phyloP scores from a whole-genome alignment of 345 rosid genomes.

The Boechera divaricarpa region DNA sequence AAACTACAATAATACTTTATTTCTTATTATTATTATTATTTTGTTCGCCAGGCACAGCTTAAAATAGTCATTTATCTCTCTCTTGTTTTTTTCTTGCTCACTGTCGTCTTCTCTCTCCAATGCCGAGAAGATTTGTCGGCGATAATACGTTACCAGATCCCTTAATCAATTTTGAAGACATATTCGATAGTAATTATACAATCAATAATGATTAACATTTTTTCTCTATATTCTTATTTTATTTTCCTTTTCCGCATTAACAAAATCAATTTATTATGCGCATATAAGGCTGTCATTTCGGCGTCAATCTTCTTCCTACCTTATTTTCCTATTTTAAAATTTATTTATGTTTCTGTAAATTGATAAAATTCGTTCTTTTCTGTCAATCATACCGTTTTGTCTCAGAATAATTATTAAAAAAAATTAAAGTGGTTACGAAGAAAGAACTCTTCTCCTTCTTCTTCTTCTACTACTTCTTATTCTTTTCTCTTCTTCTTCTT shows the following conservation, averaged over 20 bases:
- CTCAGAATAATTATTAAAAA: conserved; percentile 13
- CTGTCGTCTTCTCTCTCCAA: no score
- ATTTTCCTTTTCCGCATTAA: conserved; percentile 5
- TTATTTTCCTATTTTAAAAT: conserved; percentile 25
- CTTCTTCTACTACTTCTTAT: neutral
- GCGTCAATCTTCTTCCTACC: conserved; percentile 42
- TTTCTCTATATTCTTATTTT: neutral
- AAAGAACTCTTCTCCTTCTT: conserved; percentile 31
- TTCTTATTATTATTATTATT: no score
- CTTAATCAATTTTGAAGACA: no score
- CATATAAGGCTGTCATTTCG: conserved; percentile 45
- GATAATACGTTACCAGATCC: no score
- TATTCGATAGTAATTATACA: no score
- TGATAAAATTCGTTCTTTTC: conserved; percentile 10
- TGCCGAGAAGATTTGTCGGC: no score
- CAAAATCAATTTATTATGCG: conserved; percentile 29
- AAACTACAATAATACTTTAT: no score
- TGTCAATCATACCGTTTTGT: conserved; percentile 35
- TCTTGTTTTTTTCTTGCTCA: no score
- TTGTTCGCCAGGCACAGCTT: no score
- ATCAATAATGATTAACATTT: no score
- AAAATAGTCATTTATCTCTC: no score
- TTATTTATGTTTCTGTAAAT: conserved; percentile 8
- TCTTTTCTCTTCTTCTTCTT: neutral
- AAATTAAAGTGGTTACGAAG: conserved; percentile 15